Evolutionary conservation across 1,284 basidiomycete genomes (phyloP).

Genomic region (Somion occarium): DNA sequence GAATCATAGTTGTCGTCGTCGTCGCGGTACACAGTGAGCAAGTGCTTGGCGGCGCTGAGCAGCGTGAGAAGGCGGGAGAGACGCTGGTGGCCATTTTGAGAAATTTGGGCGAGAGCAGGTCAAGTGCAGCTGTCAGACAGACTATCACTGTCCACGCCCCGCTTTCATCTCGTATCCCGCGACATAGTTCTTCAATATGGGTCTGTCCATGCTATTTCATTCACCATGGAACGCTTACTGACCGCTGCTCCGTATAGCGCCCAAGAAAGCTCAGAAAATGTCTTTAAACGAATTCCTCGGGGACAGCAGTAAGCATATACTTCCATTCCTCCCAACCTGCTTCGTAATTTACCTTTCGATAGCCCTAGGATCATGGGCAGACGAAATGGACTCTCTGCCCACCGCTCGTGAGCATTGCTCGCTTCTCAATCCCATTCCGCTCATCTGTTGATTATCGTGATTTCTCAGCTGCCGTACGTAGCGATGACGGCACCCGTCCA

Average conservation of each 20-base stretch:
- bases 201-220: constrained; percentile 16
- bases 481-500: constrained; percentile 49
- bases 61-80: neutral
- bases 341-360: constrained; percentile 5
- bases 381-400: constrained; percentile 89
- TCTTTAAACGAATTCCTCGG: constrained; percentile 87
- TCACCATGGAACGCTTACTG: constrained; percentile 3
- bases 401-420: constrained; percentile 71
- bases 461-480: constrained; percentile 52
- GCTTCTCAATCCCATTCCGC: constrained; percentile 7
- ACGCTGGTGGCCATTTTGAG: neutral
- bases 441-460: constrained; percentile 11
- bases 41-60: neutral
- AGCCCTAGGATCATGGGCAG: constrained; percentile 94
- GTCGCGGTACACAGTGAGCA: constrained; percentile 10
- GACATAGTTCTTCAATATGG: constrained; percentile 26
- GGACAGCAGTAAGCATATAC: constrained; percentile 57
- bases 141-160: constrained; percentile 7
- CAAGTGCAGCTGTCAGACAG: neutral
- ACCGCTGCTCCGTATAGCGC: constrained; percentile 49
- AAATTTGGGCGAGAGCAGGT: neutral
- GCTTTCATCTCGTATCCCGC: neutral
- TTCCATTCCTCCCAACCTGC: neutral
- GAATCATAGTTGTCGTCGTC: constrained; percentile 46
- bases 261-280: constrained; percentile 90